Base-by-base conservation (phyloP, 2,329 filamentous ascomycete genomes). In the Arthroderma sp. region DNA sequence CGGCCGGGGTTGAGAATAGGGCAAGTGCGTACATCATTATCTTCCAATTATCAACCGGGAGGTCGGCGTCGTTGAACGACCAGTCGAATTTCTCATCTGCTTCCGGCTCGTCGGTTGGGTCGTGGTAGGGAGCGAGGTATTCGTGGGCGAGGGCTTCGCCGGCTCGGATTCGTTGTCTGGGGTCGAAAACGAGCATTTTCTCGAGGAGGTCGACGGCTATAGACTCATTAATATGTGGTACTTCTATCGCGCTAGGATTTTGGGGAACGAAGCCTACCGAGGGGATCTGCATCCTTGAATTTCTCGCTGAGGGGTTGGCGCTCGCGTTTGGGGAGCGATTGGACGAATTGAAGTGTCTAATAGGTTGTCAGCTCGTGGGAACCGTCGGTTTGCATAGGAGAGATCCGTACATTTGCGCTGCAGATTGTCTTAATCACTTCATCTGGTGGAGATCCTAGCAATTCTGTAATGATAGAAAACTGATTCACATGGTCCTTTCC, bases 401-500 rank as follows among this genome's bases (percentile, higher is more conserved):
- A 8, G 32, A 33, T 3, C 59, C 83, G 70, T 65, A 89, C 85
- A 63, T 98, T 98, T 68, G 96, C 91, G 63, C 89, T 96, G 56
- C 89, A 94, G 63, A 98, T 98, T 36, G 86, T 94, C 69, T 94
- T 83, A 63, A 98, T 96, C 58, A 98, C 91, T 74, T 98, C 91
- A 65, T 96, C 88, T 32, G 91, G 91, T 7, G 91, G 91, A 31
- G 91, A 96, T 39, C 91, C 91, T 37, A 98, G 76, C 34, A 98
- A 77, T 65, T 98, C 91, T 15, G 91, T 98, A 64, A 98, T 98
- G 71, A 98, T 98, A 54, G 88, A 95, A 68, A 98, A 98, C 65
- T 98, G 91, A 69, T 98, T 94, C 66, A 98, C 91, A 62, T 98
- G 91, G 62, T 98, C 91, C 71, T 98, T 98, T 63, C 91, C 91